Evolutionary conservation across 73 alveolate genomes (phyloP).

Genomic region (Tetrahymena thermophila): DNA sequence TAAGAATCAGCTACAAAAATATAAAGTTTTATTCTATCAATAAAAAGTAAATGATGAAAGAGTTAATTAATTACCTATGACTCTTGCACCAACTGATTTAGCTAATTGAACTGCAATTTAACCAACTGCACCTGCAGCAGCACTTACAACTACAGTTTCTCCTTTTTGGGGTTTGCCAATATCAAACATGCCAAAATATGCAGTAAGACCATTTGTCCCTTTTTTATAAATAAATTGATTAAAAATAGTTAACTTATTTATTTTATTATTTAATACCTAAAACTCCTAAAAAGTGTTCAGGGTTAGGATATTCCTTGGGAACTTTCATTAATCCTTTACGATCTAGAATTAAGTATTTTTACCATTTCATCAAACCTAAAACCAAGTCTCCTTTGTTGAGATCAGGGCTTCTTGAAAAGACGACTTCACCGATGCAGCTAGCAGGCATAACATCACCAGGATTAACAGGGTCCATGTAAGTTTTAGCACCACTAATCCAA

Average conservation of each 20-base stretch:
- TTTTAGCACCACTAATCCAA: slow-evolving; percentile 45
- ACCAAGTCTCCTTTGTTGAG: slow-evolving; percentile 35
- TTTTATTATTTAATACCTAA: not conserved
- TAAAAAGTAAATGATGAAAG: too few species aligned
- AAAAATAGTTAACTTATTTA: not conserved
- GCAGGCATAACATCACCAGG: slow-evolving; percentile 41
- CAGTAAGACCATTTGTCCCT: slow-evolving; percentile 43
- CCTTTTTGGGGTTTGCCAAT: slow-evolving; percentile 51
- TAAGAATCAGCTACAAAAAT: too few species aligned
- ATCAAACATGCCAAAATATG: slow-evolving; percentile 38
- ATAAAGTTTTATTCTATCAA: too few species aligned
- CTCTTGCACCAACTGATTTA: slow-evolving; percentile 51
- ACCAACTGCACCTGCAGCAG: slow-evolving; percentile 85
- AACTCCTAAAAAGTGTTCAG: not conserved
- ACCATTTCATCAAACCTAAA: slow-evolving; percentile 21
- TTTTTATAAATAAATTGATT: not conserved
- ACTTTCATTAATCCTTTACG: not conserved
- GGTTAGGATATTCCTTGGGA: not conserved
- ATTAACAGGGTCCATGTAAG: slow-evolving; percentile 34
- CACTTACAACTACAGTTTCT: slow-evolving; percentile 58
- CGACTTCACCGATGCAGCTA: slow-evolving; percentile 17
- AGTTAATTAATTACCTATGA: slow-evolving; percentile 3
- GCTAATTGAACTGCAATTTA: slow-evolving; percentile 67
- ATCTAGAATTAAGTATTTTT: not conserved
- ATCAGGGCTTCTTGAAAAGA: slow-evolving; percentile 25